These are phyloP conservation scores for Neolecta irregularis DNA, from an alignment of 1,139 yeast species.

Conservation along the genomic window DNA sequence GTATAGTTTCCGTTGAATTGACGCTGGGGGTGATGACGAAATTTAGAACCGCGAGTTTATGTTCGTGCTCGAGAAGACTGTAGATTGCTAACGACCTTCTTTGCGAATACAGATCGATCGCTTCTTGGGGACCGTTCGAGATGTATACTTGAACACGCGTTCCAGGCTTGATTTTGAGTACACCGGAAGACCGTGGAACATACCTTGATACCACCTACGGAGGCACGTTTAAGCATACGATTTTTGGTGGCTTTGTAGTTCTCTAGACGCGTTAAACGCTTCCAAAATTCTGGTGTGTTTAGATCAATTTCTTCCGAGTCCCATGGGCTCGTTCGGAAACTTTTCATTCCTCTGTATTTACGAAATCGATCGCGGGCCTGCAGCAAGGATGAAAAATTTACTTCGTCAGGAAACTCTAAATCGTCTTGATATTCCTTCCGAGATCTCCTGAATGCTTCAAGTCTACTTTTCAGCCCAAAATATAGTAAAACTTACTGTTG, in stretches of 20 bases:
- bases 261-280: conserved; percentile 52
- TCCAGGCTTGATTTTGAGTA: conserved; percentile 40
- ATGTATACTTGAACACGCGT: conserved; percentile 44
- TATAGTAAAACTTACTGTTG: conserved; percentile 31
- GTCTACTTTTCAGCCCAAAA: conserved; percentile 13
- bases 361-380: conserved; percentile 59
- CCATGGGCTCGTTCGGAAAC: conserved; percentile 71
- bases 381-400: conserved; percentile 63
- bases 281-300: conserved; percentile 66
- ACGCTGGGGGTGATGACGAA: conserved; percentile 69
- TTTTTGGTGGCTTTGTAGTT: conserved; percentile 69
- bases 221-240: conserved; percentile 47
- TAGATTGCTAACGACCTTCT: conserved; percentile 44
- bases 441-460: conserved; percentile 47
- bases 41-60: conserved; percentile 67
- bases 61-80: conserved; percentile 72
- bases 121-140: conserved; percentile 38
- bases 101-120: conserved; percentile 20
- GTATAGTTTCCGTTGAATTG: conserved; percentile 68
- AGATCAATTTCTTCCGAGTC: conserved; percentile 69
- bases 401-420: conserved; percentile 87
- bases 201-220: conserved; percentile 34
- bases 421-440: conserved; percentile 50
- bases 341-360: conserved; percentile 76
- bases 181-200: conserved; percentile 6